Evolutionary conservation across 495 filamentous ascomycete genomes (phyloP).

Genomic region (Aspergillus heteromorphus): DNA sequence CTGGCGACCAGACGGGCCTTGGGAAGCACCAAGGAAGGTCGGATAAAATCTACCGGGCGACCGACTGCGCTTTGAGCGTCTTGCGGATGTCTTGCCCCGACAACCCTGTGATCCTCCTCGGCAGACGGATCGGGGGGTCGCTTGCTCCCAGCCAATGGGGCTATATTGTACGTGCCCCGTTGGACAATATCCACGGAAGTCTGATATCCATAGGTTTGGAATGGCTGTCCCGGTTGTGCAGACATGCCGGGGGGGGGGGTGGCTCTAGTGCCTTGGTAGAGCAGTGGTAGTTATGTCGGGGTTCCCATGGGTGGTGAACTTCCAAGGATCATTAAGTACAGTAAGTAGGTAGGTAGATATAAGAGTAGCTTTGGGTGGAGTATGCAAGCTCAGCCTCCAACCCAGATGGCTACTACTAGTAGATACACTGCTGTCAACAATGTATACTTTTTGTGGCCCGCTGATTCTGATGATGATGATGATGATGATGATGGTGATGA

Average conservation of each 20-base stretch:
- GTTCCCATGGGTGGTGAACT: background rate
- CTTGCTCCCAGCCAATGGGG: constrained; percentile 40
- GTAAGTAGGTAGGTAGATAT: too few relatives aligned
- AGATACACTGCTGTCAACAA: too few relatives aligned
- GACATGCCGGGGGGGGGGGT: too few relatives aligned
- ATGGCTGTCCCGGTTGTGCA: constrained; percentile 19
- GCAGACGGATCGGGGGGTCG: constrained; percentile 22
- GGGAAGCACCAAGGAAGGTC: constrained; percentile 18
- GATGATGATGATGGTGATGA: background rate
- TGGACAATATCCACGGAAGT: constrained; percentile 45
- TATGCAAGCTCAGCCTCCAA: too few relatives aligned
- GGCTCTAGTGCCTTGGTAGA: background rate
- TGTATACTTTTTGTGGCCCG: too few relatives aligned
- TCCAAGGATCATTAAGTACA: too few relatives aligned
- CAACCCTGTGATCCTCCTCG: constrained; percentile 3
- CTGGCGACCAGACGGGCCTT: constrained; percentile 35
- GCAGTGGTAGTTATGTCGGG: background rate
- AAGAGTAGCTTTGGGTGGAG: too few relatives aligned
- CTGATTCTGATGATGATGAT: background rate
- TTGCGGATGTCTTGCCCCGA: constrained; percentile 7
- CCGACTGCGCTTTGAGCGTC: background rate
- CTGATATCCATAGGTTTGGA: constrained; percentile 38
- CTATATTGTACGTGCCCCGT: constrained; percentile 31
- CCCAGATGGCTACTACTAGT: too few relatives aligned
- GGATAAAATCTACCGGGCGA: constrained; percentile 12